Conservation (phyloP, 208 protist species). For the Blastocrithidia nonstop region DNA sequence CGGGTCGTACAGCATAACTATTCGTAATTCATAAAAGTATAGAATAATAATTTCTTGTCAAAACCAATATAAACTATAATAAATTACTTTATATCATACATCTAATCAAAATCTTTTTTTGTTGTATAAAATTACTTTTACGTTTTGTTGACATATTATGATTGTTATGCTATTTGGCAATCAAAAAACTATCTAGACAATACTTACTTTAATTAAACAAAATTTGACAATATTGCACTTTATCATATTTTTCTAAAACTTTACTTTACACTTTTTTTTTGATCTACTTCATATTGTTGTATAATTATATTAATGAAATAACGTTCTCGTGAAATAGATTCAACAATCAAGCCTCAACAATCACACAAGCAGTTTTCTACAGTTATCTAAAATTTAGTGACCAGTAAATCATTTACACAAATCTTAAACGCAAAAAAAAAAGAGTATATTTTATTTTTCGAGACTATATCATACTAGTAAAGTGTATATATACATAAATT, state of each 20-base stretch:
- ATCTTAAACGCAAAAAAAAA: neutral
- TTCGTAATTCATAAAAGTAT: neutral
- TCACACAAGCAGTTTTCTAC: neutral
- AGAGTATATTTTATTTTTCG: neutral
- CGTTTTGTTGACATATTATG: neutral
- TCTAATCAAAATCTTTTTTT: neutral
- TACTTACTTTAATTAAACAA: neutral
- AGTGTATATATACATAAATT: constrained; percentile 1
- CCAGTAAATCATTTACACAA: neutral
- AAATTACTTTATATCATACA: too few relatives aligned
- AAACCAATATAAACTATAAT: neutral
- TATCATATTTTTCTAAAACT: neutral
- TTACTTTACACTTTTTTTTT: constrained; percentile 1
- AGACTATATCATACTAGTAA: neutral
- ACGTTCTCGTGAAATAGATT: neutral
- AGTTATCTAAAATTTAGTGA: neutral
- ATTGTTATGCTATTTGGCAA: constrained; percentile 5
- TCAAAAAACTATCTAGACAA: neutral
- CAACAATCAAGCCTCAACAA: too few relatives aligned
- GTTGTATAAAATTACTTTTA: neutral
- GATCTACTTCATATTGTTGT: neutral
- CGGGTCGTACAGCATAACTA: neutral
- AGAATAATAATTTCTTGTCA: neutral
- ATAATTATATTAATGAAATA: neutral
- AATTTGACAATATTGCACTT: neutral